Evolutionary conservation across 2,329 filamentous ascomycete species (phyloP).

Genomic region (Ophiocordyceps polyrhachis-furcata): DNA sequence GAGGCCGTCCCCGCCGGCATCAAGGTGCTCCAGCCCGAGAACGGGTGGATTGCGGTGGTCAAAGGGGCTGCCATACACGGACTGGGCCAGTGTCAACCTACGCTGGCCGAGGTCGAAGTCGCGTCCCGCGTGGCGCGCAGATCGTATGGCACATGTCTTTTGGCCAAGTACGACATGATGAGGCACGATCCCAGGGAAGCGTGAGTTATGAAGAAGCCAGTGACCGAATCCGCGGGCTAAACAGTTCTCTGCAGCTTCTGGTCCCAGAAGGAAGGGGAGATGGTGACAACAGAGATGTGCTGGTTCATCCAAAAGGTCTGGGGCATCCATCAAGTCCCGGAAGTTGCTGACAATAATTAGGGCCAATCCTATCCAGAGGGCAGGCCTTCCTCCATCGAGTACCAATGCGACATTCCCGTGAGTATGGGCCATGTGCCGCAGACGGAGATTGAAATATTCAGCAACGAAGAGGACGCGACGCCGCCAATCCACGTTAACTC

Average conservation of each 20-base stretch:
- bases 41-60: constrained; percentile 30
- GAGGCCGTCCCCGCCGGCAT: constrained; percentile 15
- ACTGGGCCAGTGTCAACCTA: constrained; percentile 12
- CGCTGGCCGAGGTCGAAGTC: constrained; percentile 11
- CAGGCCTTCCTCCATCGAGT: constrained; percentile 16
- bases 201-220: constrained; percentile 7
- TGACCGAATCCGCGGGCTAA: constrained; percentile 3
- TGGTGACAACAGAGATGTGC: constrained; percentile 18
- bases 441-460: constrained; percentile 19
- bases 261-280: constrained; percentile 18
- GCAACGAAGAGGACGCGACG: constrained; percentile 13
- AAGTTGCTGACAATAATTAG: constrained; percentile 5
- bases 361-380: constrained; percentile 19
- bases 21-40: constrained; percentile 26
- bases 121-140: constrained; percentile 17
- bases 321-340: not conserved
- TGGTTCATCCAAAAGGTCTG: constrained; percentile 21
- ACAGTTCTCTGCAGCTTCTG: constrained; percentile 11
- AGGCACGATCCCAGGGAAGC: constrained; percentile 17
- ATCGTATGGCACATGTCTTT: constrained; percentile 18
- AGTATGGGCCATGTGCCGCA: constrained; percentile 15
- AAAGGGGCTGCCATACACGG: constrained; percentile 29
- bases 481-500: constrained; percentile 13
- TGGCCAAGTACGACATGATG: constrained; percentile 17
- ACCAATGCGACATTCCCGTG: constrained; percentile 19